A percentile compares a stretch with the other conserved stretches of the same genome.
phyloP scores from a whole-genome alignment of 2,329 filamentous ascomycete species.

The Elsinoe ampelina region DNA sequence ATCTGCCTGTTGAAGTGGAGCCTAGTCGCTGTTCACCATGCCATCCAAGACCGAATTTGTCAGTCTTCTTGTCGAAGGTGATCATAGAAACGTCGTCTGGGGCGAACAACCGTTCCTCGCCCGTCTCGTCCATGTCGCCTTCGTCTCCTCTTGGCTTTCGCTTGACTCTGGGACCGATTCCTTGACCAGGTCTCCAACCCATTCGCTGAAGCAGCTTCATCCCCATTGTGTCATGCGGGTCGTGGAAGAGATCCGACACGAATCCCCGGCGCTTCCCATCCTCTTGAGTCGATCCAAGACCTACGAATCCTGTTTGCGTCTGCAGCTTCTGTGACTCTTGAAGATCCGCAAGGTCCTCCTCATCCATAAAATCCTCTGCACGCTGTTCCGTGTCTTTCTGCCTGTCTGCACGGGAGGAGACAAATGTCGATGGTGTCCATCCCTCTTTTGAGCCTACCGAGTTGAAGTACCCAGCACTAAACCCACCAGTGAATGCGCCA shows the following conservation, averaged over 20 bases:
- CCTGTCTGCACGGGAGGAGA: slow-evolving; percentile 76
- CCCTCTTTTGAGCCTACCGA: slow-evolving; percentile 97
- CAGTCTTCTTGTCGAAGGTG: slow-evolving; percentile 53
- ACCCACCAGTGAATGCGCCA: slow-evolving; percentile 93
- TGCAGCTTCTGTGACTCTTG: slow-evolving; percentile 68
- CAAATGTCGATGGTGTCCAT: slow-evolving; percentile 86
- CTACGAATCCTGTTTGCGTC: slow-evolving; percentile 64
- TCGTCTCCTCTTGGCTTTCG: slow-evolving; percentile 60
- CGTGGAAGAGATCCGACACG: slow-evolving; percentile 63
- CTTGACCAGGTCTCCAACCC: slow-evolving; percentile 94
- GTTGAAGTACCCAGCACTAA: slow-evolving; percentile 96
- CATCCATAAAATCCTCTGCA: slow-evolving; percentile 94
- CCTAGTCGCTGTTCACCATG: slow-evolving; percentile 48
- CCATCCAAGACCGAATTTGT: slow-evolving; percentile 63
- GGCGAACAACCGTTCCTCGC: slow-evolving; percentile 62
- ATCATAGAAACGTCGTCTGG: slow-evolving; percentile 70
- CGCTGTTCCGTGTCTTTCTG: slow-evolving; percentile 55
- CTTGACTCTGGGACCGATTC: slow-evolving; percentile 77
- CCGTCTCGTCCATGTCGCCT: slow-evolving; percentile 27
- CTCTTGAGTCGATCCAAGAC: slow-evolving; percentile 58
- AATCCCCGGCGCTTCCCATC: slow-evolving; percentile 43
- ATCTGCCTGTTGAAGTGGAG: slow-evolving; percentile 16
- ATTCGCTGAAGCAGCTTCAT: slow-evolving; percentile 76
- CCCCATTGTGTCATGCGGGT: slow-evolving; percentile 75
- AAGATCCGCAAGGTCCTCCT: slow-evolving; percentile 82